Evolutionary conservation across 768 basidiomycete species (phyloP).

Genomic region (Coprinopsis strossmayeri): DNA sequence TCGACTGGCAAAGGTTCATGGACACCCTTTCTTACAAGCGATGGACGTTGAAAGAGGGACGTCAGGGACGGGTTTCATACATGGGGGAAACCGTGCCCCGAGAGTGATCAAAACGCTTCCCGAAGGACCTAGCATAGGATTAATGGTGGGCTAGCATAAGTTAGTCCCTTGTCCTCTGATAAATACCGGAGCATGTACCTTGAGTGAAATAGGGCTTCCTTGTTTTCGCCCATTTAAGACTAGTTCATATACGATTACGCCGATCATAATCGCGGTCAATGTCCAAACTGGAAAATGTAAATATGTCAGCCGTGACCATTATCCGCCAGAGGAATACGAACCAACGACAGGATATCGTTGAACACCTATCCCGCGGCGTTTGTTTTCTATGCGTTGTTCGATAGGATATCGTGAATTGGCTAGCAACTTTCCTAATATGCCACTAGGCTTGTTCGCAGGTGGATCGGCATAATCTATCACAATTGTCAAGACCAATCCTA

Average conservation of each 20-base stretch:
- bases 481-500: background rate
- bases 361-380: constrained; percentile 77
- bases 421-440: constrained; percentile 33
- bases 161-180: background rate
- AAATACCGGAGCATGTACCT: constrained; percentile 36
- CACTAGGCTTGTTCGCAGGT: constrained; percentile 18
- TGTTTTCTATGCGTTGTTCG: constrained; percentile 82
- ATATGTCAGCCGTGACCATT: constrained; percentile 5
- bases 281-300: constrained; percentile 52
- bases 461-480: constrained; percentile 62
- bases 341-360: constrained; percentile 78
- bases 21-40: constrained; percentile 43
- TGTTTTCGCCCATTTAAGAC: constrained; percentile 69
- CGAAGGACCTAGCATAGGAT: constrained; percentile 89
- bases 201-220: constrained; percentile 81
- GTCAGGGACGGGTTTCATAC: constrained; percentile 69
- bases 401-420: constrained; percentile 49
- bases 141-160: constrained; percentile 58
- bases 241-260: constrained; percentile 79
- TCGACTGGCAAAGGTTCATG: background rate
- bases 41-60: constrained; percentile 49
- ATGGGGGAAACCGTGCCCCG: constrained; percentile 90
- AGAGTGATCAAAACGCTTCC: constrained; percentile 76
- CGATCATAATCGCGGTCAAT: constrained; percentile 61
- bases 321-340: constrained; percentile 26